Evolutionary conservation across 257 asterid genomes (phyloP).

Genomic region (Eustoma russellianum): DNA sequence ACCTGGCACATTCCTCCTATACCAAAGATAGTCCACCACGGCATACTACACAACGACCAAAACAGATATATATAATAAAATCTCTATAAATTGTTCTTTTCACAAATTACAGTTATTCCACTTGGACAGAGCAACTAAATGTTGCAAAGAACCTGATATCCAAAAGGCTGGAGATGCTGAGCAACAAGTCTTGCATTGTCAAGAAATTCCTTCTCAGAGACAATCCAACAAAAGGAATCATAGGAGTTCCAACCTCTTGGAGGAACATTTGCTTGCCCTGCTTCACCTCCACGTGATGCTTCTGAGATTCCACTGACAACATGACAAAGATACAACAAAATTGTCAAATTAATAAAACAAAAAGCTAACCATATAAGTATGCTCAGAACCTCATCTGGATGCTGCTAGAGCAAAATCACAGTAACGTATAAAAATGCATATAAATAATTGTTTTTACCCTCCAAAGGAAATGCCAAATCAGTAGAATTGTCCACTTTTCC

Average conservation of each 20-base stretch:
- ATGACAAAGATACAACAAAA: background rate
- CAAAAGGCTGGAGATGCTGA: slow-evolving; percentile 41
- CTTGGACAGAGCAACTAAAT: no score
- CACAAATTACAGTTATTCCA: no score
- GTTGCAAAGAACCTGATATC: slow-evolving; percentile 53
- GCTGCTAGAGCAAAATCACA: no score
- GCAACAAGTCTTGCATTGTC: slow-evolving; percentile 69
- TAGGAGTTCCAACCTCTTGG: slow-evolving; percentile 99
- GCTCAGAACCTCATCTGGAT: no score
- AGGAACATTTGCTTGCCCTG: slow-evolving; percentile 48
- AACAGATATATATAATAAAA: background rate
- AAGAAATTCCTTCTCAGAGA: slow-evolving; percentile 79
- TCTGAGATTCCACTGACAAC: slow-evolving; percentile 28
- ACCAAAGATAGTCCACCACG: slow-evolving; percentile 98
- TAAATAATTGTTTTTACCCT: no score
- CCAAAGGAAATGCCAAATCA: no score
- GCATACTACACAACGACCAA: slow-evolving; percentile 46
- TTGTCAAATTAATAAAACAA: no score
- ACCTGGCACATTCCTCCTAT: slow-evolving; percentile 74
- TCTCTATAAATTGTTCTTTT: no score
- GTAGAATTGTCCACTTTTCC: no score
- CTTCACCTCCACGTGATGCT: slow-evolving; percentile 15
- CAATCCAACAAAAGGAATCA: slow-evolving; percentile 87
- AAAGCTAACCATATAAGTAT: no score
- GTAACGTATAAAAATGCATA: no score